Percentiles rank a stretch among this genome's conserved stretches.
phyloP scores from a whole-genome alignment of 176 grass and related monocot genomes.

The Aegilops longissima region DNA sequence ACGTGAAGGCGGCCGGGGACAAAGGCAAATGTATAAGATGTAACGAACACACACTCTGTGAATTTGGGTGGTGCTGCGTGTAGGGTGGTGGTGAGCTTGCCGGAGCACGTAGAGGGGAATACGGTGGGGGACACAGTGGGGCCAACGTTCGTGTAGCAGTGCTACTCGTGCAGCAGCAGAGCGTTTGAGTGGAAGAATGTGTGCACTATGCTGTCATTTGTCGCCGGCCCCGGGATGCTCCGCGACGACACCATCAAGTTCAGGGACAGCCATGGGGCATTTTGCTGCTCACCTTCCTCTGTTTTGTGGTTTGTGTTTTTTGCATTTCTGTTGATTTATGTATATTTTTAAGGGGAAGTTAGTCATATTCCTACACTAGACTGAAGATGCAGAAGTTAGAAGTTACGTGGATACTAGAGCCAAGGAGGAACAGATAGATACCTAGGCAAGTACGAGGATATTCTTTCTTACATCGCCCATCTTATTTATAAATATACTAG shows the following conservation, averaged over 20 bases:
- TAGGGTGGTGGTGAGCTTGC: conserved; percentile 70
- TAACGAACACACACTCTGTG: background rate
- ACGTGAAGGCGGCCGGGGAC: too few species aligned
- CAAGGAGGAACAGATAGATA: too few species aligned
- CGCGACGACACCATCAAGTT: conserved; percentile 53
- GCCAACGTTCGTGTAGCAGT: conserved; percentile 55
- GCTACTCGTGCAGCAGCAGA: conserved; percentile 45
- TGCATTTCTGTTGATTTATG: too few species aligned
- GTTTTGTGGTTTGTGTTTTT: background rate
- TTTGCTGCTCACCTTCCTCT: background rate
- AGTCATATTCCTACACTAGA: background rate
- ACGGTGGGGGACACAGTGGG: conserved; percentile 45
- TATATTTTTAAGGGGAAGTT: conserved; percentile 54
- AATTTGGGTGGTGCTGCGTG: background rate
- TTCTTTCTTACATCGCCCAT: too few species aligned
- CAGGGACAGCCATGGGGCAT: conserved; percentile 36
- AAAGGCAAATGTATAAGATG: too few species aligned
- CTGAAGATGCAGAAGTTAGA: too few species aligned
- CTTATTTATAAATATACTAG: too few species aligned
- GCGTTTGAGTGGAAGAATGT: conserved; percentile 36
- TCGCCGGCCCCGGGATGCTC: conserved; percentile 37
- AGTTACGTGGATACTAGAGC: too few species aligned
- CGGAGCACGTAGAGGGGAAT: conserved; percentile 40
- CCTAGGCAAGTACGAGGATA: too few species aligned
- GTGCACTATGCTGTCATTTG: conserved; percentile 29